These are phyloP conservation scores for Monilinia fructicola DNA, from an alignment of 2,329 filamentous ascomycete species.

Conservation along the genomic window DNA sequence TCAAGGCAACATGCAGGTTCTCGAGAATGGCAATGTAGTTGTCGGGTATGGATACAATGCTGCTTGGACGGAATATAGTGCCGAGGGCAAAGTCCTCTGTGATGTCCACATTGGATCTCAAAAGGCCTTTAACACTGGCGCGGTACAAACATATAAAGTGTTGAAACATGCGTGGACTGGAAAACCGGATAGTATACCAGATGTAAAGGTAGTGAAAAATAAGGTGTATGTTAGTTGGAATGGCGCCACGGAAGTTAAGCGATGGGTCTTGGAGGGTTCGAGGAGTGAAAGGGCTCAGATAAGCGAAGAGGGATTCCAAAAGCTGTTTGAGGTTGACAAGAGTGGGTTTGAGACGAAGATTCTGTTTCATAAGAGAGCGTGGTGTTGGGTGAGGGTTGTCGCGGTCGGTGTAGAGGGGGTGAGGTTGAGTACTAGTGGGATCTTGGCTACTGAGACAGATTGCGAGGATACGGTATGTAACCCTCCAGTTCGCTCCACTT, in stretches of 20 bases:
- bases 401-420: background rate
- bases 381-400: slow-evolving; percentile 2
- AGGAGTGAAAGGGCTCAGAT: background rate
- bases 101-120: background rate
- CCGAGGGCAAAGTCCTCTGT: background rate
- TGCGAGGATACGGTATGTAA: slow-evolving; percentile 7
- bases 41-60: slow-evolving; percentile 11
- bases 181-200: background rate
- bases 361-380: background rate
- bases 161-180: background rate
- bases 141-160: slow-evolving; percentile 17
- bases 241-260: slow-evolving; percentile 10
- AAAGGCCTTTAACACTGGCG: slow-evolving; percentile 2
- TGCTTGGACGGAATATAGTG: slow-evolving; percentile 10
- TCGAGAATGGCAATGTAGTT: slow-evolving; percentile 7
- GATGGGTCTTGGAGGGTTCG: background rate
- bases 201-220: background rate
- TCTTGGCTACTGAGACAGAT: background rate
- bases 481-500: background rate
- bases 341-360: background rate
- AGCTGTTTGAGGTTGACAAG: background rate
- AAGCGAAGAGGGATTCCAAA: background rate
- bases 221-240: slow-evolving; percentile 5
- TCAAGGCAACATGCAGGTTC: slow-evolving; percentile 30
- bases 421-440: background rate